Base-by-base conservation (phyloP, 371 early-diverging fungal species). In the Mucor sp. region DNA sequence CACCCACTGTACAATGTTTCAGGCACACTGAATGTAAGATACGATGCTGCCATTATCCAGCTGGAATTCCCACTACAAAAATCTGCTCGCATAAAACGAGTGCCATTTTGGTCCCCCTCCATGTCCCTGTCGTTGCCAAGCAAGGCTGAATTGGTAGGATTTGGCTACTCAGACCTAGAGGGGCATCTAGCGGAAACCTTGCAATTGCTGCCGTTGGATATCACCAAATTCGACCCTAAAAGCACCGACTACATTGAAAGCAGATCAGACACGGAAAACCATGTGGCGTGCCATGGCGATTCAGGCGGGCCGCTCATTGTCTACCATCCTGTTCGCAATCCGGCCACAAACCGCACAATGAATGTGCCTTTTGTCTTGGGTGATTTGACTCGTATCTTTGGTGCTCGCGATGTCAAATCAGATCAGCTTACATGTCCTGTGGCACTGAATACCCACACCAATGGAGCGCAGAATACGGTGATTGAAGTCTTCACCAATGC, bases 271-370 rank as follows among this genome's bases (percentile, higher is more conserved):
- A 65, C 62, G 3, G 73, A 72, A 15, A 43, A 62, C 0, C 30
- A 33, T 9, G 63, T 74, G 14, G 82, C 82, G 7, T 82, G 82
- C 25, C 82, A 82, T 58, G 82, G 82, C 0, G 82, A 82, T 30
- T 82, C 82, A 19, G 82, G 82, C 3, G 69, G 76, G 4, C 77
- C 78, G 0, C 61, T 77, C 2, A 47, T 79, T 23, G 70, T 74
- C 0, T 62, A 69, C 30, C 33, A 71, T 8, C 6, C 58, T 23
- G 56, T 66, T 6, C 4, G 58, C 2, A 44, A 63, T 30, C 61
- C 64, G 1, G 1, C 33, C 3, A 63, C 58, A 17, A 50, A 63
- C 7, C 19, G 57, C 28, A 44, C 35, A 6, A 32, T 47, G 0
- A 57, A 33, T 6, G 65, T 68, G 4, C 76, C 77, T 0, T 77